Evolutionary conservation across 2,329 filamentous ascomycete genomes (phyloP).

Genomic region (Aspergillus sp.): DNA sequence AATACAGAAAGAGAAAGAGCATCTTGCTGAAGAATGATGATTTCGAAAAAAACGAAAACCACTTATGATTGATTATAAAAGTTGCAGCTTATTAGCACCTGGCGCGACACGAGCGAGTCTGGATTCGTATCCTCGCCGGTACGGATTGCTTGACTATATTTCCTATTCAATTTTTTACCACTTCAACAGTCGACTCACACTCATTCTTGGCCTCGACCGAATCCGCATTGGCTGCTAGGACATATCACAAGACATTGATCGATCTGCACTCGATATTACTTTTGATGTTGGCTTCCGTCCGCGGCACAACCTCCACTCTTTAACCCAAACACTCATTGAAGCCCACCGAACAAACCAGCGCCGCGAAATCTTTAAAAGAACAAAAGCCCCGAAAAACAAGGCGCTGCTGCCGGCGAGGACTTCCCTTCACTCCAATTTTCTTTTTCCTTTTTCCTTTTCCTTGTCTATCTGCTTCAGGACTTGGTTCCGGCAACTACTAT

Average conservation of each 20-base stretch:
- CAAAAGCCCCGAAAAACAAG: background rate
- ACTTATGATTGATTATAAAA: slow-evolving; percentile 11
- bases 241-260: background rate
- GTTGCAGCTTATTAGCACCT: slow-evolving; percentile 3
- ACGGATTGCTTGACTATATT: slow-evolving; percentile 1
- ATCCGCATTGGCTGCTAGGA: background rate
- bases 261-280: background rate
- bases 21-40: slow-evolving; percentile 9
- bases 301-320: slow-evolving; percentile 4
- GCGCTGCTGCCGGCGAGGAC: background rate
- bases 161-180: background rate
- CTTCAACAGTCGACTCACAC: background rate
- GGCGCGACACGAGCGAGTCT: slow-evolving; percentile 7
- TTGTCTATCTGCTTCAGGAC: background rate
- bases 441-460: background rate
- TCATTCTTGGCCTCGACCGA: background rate
- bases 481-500: slow-evolving; percentile 3
- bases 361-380: background rate
- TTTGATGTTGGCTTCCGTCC: background rate
- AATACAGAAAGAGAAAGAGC: slow-evolving; percentile 12
- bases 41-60: slow-evolving; percentile 11
- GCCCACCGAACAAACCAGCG: background rate
- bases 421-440: slow-evolving; percentile 11
- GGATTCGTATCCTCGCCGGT: slow-evolving; percentile 1
- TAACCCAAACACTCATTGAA: slow-evolving; percentile 8